Evolutionary conservation across 2,329 filamentous ascomycete species (phyloP).

Genomic region (Trichoderma semiorbis): DNA sequence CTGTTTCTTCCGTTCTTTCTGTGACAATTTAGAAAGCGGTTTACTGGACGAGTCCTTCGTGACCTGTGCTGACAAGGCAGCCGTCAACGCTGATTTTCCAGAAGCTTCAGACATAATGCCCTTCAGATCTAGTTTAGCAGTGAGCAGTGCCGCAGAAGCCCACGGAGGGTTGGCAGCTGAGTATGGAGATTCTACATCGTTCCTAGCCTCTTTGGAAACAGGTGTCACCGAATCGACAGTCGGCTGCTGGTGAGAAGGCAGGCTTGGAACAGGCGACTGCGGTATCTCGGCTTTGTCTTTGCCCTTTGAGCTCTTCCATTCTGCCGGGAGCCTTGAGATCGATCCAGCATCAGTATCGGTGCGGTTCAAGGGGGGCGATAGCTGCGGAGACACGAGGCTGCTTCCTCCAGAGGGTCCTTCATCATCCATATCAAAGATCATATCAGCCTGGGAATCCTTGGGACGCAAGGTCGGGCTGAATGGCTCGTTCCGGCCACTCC

Average conservation of each 20-base stretch:
- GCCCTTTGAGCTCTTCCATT: constrained; percentile 28
- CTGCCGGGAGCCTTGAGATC: constrained; percentile 30
- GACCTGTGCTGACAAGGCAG: constrained; percentile 51
- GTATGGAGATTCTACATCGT: not conserved
- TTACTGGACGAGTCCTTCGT: constrained; percentile 39
- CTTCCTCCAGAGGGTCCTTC: constrained; percentile 45
- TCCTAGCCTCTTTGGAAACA: not conserved
- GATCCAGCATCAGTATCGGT: constrained; percentile 28
- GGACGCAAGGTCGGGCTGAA: constrained; percentile 66
- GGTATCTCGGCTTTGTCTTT: constrained; percentile 23
- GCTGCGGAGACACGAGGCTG: constrained; percentile 30
- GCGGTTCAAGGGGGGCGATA: constrained; percentile 21
- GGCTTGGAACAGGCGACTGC: constrained; percentile 19
- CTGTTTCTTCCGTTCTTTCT: constrained; percentile 86
- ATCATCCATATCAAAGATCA: constrained; percentile 95
- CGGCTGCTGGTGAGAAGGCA: constrained; percentile 15
- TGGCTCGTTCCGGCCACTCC: constrained; percentile 48
- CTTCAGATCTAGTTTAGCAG: constrained; percentile 67
- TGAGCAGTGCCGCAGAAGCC: constrained; percentile 49
- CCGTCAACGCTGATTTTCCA: constrained; percentile 51
- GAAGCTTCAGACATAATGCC: constrained; percentile 68
- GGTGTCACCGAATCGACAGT: not conserved
- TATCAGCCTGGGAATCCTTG: constrained; percentile 66
- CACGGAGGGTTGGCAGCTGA: constrained; percentile 43
- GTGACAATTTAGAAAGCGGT: constrained; percentile 65